Base-by-base conservation (phyloP, 2,329 filamentous ascomycete species). In the Fusarium globosum region DNA sequence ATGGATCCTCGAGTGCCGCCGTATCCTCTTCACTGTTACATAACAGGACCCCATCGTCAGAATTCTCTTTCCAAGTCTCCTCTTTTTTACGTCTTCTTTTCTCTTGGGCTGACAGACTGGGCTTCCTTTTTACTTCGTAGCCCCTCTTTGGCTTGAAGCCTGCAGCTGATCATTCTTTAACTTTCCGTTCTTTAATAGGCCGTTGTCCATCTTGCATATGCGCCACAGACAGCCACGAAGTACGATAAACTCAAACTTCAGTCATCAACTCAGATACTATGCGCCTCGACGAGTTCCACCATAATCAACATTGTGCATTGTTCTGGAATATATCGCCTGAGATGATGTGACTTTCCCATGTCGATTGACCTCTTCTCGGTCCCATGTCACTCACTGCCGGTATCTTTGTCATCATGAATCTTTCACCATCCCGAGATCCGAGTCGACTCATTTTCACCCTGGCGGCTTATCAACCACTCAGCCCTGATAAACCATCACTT, bases 391-490 rank as follows among this genome's bases (percentile, higher is more conserved):
- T 51, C 57, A 9, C 10, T 26, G 13, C 33, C 33, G 33, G 13
- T 33, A 43, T 36, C 59, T 65, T 77, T 66, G 62, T 35, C 58
- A 68, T 63, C 69, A 73, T 21, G 8, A 48, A 33, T 61, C 30
- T 61, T 49, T 65, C 62, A 51, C 72, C 70, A 69, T 75, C 65
- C 76, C 70, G 65, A 78, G 45, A 66, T 65, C 70, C 70, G 74
- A 51, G 39, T 61, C 56, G 65, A 72, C 43, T 62, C 38, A 59
- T 48, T 41, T 38, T 71, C 41, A 35, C 45, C 46, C 46, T 58
- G 51, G 55, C 45, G 41, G 61, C 62, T 71, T 56, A 57, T 68
- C 51, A 55, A 57, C 48, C 48, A 66, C 48, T 63, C 51, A 48
- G 33, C 45, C 39, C 62, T 53, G 39, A 61, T n/a, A 55, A 60